Evolutionary conservation across 768 basidiomycete genomes (phyloP).

Genomic region (Podaxis sp.): DNA sequence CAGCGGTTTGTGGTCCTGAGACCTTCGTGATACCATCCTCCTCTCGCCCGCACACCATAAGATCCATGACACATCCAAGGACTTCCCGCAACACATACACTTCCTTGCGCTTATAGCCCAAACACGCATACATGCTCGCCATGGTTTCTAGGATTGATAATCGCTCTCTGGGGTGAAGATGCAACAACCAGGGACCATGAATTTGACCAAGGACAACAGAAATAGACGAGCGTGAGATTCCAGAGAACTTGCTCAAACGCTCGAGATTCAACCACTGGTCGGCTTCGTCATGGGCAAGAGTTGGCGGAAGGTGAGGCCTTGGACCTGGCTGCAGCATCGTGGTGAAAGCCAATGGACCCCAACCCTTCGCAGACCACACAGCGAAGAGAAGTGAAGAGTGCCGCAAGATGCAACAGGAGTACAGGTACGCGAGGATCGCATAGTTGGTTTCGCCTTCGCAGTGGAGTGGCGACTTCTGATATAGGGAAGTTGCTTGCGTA

Average conservation of each 20-base stretch:
- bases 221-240: conserved; percentile 66
- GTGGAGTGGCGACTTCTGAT: conserved; percentile 49
- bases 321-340: conserved; percentile 68
- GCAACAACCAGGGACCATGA: conserved; percentile 85
- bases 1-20: conserved; percentile 34
- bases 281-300: conserved; percentile 41
- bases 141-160: conserved; percentile 65
- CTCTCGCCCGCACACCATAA: conserved; percentile 81
- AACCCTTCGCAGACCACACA: conserved; percentile 84
- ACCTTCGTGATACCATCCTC: conserved; percentile 54
- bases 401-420: conserved; percentile 63
- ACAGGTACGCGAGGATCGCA: conserved; percentile 64
- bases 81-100: conserved; percentile 83
- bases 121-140: conserved; percentile 70
- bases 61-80: conserved; percentile 77
- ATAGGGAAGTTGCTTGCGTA: conserved; percentile 57
- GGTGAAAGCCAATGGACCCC: conserved; percentile 75
- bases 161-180: conserved; percentile 73
- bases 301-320: conserved; percentile 55
- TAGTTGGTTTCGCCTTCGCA: conserved; percentile 54
- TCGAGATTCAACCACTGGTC: conserved; percentile 52
- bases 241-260: conserved; percentile 62
- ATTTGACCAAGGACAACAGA: conserved; percentile 61
- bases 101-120: conserved; percentile 88
- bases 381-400: conserved; percentile 73